Evolutionary conservation across 345 rosid genomes (phyloP).

Genomic region (Boechera retrofracta): DNA sequence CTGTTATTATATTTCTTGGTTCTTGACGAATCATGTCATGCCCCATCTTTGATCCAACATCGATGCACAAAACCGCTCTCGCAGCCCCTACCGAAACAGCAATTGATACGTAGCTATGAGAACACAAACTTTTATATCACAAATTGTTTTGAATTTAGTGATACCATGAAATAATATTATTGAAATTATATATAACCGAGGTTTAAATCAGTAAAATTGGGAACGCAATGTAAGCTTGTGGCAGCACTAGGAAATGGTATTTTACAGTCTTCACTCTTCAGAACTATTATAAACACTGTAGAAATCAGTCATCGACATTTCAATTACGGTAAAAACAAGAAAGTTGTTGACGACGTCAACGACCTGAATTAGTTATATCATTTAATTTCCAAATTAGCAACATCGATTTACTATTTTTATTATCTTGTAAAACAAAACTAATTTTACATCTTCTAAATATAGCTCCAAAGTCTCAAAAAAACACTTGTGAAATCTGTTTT

Average conservation of each 20-base stretch:
- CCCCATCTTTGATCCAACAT: conserved; percentile 6
- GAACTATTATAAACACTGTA: background rate
- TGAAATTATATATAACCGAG: too few species aligned
- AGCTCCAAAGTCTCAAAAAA: background rate
- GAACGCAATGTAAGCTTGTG: background rate
- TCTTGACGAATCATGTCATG: conserved; percentile 13
- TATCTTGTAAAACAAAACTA: background rate
- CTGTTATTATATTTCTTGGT: background rate
- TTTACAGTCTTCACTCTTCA: background rate
- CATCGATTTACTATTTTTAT: conserved; percentile 15
- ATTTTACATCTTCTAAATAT: conserved; percentile 28
- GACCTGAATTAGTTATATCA: conserved; percentile 18
- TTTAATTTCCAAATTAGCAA: conserved; percentile 13
- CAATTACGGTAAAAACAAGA: background rate
- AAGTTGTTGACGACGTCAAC: conserved; percentile 32
- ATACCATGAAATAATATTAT: too few species aligned
- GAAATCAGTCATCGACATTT: conserved; percentile 13
- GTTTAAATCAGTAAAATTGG: background rate
- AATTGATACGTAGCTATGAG: background rate
- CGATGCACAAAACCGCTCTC: background rate
- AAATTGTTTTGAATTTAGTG: too few species aligned
- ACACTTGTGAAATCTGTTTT: background rate
- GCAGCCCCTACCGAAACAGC: background rate
- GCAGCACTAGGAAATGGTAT: background rate
- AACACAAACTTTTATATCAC: background rate